Conservation (phyloP, 2,329 filamentous ascomycete species). For the Aspergillus ibericus region DNA sequence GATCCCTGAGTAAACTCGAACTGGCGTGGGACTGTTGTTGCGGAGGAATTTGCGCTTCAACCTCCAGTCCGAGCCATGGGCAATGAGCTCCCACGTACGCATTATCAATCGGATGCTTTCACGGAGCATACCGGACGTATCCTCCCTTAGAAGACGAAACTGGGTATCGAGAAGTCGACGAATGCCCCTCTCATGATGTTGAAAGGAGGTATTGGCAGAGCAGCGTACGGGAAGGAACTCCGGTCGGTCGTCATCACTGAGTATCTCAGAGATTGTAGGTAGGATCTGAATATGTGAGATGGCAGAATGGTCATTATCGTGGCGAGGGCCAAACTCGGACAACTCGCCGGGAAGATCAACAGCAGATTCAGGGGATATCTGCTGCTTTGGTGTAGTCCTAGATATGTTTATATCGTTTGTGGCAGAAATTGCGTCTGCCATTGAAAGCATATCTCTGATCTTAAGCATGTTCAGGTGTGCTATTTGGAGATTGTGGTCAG, state of each 20-base stretch:
- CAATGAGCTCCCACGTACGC: slow-evolving; percentile 7
- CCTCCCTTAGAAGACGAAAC: slow-evolving; percentile 13
- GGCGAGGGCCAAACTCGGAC: slow-evolving; percentile 5
- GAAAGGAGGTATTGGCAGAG: neutral
- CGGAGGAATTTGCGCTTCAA: slow-evolving; percentile 8
- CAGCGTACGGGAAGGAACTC: slow-evolving; percentile 10
- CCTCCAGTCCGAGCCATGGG: slow-evolving; percentile 2
- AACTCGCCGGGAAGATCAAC: slow-evolving; percentile 11
- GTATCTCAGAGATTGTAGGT: slow-evolving; percentile 10
- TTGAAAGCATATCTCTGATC: neutral
- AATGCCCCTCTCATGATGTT: slow-evolving; percentile 10
- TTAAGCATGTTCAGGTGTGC: neutral
- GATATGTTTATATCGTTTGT: neutral
- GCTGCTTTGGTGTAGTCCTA: neutral
- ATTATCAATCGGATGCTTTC: slow-evolving; percentile 9
- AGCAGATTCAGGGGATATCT: neutral
- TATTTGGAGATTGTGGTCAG: neutral
- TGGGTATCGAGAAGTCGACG: slow-evolving; percentile 12
- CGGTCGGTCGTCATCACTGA: neutral
- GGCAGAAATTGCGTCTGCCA: neutral
- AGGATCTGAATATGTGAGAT: slow-evolving; percentile 7
- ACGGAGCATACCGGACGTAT: slow-evolving; percentile 12
- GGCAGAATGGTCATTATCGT: slow-evolving; percentile 10
- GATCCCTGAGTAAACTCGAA: slow-evolving; percentile 7
- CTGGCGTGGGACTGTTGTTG: slow-evolving; percentile 2